Base-by-base conservation (phyloP, 345 rosid species). In the Triadica sebifera region DNA sequence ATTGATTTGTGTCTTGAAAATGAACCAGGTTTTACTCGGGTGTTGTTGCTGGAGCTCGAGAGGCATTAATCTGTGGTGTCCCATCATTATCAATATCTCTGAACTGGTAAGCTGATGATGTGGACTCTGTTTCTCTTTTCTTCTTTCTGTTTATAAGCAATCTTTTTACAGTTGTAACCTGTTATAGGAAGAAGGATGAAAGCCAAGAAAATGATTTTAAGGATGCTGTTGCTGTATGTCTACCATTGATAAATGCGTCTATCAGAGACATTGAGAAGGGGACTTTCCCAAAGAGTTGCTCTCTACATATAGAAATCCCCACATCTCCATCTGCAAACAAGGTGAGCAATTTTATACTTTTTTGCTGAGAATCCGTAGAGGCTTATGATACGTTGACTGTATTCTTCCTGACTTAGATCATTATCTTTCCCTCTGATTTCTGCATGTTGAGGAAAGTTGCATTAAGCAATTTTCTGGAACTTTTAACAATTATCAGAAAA, bases 51-150 rank as follows among this genome's bases (percentile, higher is more conserved):
- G 99, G 97, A 83, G 98, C 98, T 57, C 88, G 92, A 72, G 99
- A 96, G 85, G 98, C 99, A 34, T 86, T 93, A 65, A 74, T 93
- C 79, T 84, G 79, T 74, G 98, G 99, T 55, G 84, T 96, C 57
- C 99, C 97, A 22, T 91, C 99, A 74, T 72, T 96, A 76, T 93
- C 99, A 51, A 84, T 96, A 83, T 96, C 98, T 0, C 78, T 96
- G 80, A 93, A 96, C 79, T 96, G 99, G 99, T 90, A 74, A 83
- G 87, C 78, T 29, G 22, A 68, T 56, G 8, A 39, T 65, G 20
- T 39, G 65, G 20, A 52, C 49, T 73, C 39, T 24, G 59, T 68
- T 55, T 24, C 72, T 64, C 34, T 52, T 41, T n/a, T n/a, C 61
- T 69, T 19, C 68, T 37, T 39, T 5, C 46, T 71, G 41, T 19